phyloP scores from a whole-genome alignment of 805 yeast genomes.

The Candida rishiriensis region DNA sequence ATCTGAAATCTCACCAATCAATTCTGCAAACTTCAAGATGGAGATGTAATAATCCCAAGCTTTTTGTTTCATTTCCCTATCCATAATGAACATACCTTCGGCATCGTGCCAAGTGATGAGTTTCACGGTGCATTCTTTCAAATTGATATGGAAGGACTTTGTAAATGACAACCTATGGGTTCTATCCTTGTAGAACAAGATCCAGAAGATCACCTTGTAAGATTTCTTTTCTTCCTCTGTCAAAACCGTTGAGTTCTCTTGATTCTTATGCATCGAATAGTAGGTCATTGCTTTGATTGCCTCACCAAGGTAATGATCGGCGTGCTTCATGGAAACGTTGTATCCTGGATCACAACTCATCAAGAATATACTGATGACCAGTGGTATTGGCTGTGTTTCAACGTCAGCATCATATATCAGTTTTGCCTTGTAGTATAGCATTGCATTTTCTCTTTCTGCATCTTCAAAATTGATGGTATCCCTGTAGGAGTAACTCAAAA shows the following conservation, averaged over 20 bases:
- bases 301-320: conserved; percentile 34
- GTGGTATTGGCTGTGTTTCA: conserved; percentile 6
- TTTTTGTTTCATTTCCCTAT: not conserved
- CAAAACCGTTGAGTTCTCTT: not conserved
- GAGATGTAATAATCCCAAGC: conserved; percentile 1
- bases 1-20: conserved; percentile 1
- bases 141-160: conserved; percentile 58
- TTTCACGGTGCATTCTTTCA: conserved; percentile 1
- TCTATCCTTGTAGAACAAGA: conserved; percentile 60
- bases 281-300: conserved; percentile 67
- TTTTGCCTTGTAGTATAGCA: conserved; percentile 3
- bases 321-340: conserved; percentile 31
- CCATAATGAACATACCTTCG: not conserved
- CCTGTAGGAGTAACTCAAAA: not conserved
- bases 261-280: conserved; percentile 52
- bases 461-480: conserved; percentile 19
- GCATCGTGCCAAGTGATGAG: not conserved
- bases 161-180: conserved; percentile 55
- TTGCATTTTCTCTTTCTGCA: not conserved
- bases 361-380: conserved; percentile 2
- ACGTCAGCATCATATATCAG: conserved; percentile 3
- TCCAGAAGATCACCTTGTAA: conserved; percentile 73
- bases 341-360: conserved; percentile 38
- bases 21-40: conserved; percentile 1
- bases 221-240: conserved; percentile 26